These are phyloP conservation scores for Periglandula ipomoeae DNA, from an alignment of 2,329 filamentous ascomycete species.

Conservation along the genomic window DNA sequence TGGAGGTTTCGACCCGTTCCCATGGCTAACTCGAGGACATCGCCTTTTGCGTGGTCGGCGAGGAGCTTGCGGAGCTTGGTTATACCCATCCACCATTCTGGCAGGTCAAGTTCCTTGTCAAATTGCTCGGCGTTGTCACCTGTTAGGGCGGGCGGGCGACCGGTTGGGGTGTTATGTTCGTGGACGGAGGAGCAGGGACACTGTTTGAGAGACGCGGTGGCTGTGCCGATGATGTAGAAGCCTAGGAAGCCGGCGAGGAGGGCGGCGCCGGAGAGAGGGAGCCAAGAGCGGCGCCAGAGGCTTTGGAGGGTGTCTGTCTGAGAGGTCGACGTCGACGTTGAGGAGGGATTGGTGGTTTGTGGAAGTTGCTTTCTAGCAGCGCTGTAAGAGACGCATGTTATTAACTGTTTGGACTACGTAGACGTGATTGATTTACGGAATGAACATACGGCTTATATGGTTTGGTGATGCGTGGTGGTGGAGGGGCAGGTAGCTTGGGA, in stretches of 20 bases:
- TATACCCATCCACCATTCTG: constrained; percentile 50
- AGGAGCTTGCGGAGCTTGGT: constrained; percentile 39
- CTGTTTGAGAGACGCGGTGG: constrained; percentile 24
- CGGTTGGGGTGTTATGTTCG: constrained; percentile 34
- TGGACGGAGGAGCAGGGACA: constrained; percentile 16
- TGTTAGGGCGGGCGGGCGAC: constrained; percentile 37
- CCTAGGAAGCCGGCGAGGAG: constrained; percentile 36
- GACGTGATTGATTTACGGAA: not conserved
- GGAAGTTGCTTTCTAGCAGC: not conserved
- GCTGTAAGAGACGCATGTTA: not conserved
- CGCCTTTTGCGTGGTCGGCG: constrained; percentile 37
- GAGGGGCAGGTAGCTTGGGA: constrained; percentile 11
- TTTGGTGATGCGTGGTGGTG: constrained; percentile 16
- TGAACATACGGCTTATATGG: constrained; percentile 22
- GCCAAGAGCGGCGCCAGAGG: constrained; percentile 30
- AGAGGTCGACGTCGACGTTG: constrained; percentile 14
- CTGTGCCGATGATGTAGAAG: constrained; percentile 35
- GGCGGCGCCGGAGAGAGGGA: constrained; percentile 37
- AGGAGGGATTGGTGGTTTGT: not conserved
- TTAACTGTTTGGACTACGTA: not conserved
- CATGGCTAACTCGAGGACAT: constrained; percentile 54
- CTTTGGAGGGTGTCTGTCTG: constrained; percentile 24
- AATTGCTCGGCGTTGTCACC: constrained; percentile 43
- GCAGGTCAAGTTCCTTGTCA: constrained; percentile 47
- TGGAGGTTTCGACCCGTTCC: constrained; percentile 53